Base-by-base conservation (phyloP, 2,329 filamentous ascomycete species). In the Zasmidium angulare region DNA sequence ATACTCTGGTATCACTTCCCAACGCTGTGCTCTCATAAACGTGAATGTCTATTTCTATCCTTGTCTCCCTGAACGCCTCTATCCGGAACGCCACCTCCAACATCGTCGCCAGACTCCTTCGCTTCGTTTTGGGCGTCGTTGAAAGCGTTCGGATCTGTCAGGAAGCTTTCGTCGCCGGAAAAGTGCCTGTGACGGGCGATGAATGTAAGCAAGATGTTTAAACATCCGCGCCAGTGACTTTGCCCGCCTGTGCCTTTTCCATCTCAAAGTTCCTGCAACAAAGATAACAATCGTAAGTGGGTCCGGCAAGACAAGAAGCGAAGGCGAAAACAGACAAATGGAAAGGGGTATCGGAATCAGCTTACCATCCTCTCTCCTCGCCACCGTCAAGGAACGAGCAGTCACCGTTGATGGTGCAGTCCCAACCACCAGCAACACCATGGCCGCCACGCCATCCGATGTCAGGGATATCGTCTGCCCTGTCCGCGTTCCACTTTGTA, bases 281-380 rank as follows among this genome's bases (percentile, higher is more conserved):
- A 31, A 48, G 24, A 36, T 58, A 36, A 60, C 19, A 56, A 59
- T 69, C 60, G 67, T 69, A 70, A 69, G 67, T 68, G 62, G 52
- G 57, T 58, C 58, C 60, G 53, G 46, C 11, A 61, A 53, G 29
- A 53, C 53, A 46, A 21, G 31, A 12, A 51, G 14, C 50, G 23
- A 46, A 26, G 12, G 29, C 52, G 23, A 51, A 20, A 40, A 47
- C 46, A 40, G 50, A 53, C 23, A 36, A 50, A 60, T 67, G 29
- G 21, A 53, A 67, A 62, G 62, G 63, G 64, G 47, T 63, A 64
- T 49, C 54, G 19, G 31, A 55, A n/a, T 43, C n/a, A 40, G 77
- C 81, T 76, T 75, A 95, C 92, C 93, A 98, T 72, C 92, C 92
- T 78, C 93, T 83, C 76, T 98, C 93, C 68, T 89, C 88, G 7